A percentile compares a stretch with the other conserved stretches of the same genome.
These are phyloP conservation scores for Pachysandra terminalis DNA, from an alignment of 164 flowering plant species.

Conservation along the genomic window DNA sequence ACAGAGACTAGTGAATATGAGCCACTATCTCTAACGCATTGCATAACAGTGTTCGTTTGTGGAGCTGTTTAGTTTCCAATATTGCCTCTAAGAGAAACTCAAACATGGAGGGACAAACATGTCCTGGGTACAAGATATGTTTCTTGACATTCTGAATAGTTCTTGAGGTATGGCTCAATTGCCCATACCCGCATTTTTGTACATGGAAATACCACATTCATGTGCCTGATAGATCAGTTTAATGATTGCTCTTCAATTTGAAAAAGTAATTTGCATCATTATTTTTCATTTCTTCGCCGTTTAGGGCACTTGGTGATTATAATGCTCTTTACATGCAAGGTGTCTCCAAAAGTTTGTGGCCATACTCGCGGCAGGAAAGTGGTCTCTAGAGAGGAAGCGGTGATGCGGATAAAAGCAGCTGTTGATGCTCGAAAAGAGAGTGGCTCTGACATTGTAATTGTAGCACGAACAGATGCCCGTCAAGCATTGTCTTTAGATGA, in stretches of 20 bases:
- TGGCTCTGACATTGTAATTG: conserved; percentile 86
- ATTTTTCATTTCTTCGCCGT: neutral
- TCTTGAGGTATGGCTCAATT: neutral
- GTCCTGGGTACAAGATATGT: too few relatives aligned
- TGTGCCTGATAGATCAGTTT: neutral
- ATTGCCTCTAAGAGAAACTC: neutral
- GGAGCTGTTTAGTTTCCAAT: neutral
- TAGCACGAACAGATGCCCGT: conserved; percentile 93
- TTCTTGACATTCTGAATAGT: neutral
- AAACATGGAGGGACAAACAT: neutral
- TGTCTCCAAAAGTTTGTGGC: conserved; percentile 97
- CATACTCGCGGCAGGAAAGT: conserved; percentile 92
- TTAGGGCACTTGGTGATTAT: conserved; percentile 14
- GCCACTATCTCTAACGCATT: too few relatives aligned
- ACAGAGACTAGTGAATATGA: too few relatives aligned
- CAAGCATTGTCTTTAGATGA: conserved; percentile 88
- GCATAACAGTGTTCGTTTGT: too few relatives aligned
- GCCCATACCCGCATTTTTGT: neutral
- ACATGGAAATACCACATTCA: neutral
- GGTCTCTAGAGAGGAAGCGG: conserved; percentile 92
- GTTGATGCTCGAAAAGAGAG: conserved; percentile 84
- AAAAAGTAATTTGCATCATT: neutral
- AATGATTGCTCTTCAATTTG: neutral
- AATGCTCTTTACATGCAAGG: conserved; percentile 36
- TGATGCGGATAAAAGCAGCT: conserved; percentile 88